Evolutionary conservation across 2,329 filamentous ascomycete species (phyloP).

Genomic region (Penicillium sp.): DNA sequence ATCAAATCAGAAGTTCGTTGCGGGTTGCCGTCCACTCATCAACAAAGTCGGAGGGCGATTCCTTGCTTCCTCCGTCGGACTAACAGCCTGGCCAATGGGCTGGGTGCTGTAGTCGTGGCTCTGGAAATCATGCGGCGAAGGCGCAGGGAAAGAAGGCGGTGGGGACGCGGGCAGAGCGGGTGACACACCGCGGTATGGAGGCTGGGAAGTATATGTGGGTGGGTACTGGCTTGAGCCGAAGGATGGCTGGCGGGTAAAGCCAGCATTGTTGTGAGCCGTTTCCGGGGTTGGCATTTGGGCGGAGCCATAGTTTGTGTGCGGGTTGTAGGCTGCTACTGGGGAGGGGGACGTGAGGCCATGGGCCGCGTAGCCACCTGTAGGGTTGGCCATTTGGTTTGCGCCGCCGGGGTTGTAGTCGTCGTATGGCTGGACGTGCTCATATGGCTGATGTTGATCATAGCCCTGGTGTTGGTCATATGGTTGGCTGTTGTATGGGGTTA

Average conservation of each 20-base stretch:
- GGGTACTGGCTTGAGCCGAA: constrained; percentile 26
- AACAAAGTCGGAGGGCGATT: constrained; percentile 42
- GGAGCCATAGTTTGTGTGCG: constrained; percentile 24
- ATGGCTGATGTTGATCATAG: constrained; percentile 10
- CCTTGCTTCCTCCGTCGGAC: constrained; percentile 20
- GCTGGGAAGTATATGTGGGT: constrained; percentile 23
- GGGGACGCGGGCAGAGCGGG: constrained; percentile 27
- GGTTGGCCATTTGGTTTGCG: neutral
- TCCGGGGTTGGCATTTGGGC: constrained; percentile 17
- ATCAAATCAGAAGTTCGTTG: constrained; percentile 20
- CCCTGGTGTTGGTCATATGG: constrained; percentile 20
- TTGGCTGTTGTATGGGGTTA: constrained; percentile 26
- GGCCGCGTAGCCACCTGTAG: constrained; percentile 7
- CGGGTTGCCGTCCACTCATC: constrained; percentile 41
- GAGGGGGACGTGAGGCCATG: constrained; percentile 18
- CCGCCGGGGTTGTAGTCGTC: constrained; percentile 10
- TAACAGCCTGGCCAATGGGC: neutral
- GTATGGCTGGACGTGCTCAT: constrained; percentile 8
- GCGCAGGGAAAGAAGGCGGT: constrained; percentile 31
- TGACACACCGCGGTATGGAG: constrained; percentile 15
- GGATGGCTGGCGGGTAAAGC: constrained; percentile 28
- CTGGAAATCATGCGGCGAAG: constrained; percentile 11
- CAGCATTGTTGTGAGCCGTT: constrained; percentile 1
- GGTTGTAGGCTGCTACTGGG: constrained; percentile 22
- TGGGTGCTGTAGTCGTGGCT: constrained; percentile 5